phyloP scores from a whole-genome alignment of 495 filamentous ascomycete genomes.

The Hyaloscypha bicolor region DNA sequence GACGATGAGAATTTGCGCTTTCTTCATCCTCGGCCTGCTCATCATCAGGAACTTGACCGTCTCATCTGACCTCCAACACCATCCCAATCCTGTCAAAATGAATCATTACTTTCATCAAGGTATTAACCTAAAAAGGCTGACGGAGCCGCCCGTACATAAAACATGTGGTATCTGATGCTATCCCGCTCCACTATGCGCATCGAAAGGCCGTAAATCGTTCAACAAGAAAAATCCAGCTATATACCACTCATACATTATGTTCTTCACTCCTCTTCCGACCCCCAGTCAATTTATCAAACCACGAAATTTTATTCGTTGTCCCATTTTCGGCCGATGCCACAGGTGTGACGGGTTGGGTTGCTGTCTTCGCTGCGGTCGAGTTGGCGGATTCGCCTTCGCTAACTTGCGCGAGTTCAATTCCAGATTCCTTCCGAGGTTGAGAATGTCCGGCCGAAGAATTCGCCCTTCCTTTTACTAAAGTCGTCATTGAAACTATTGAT shows the following conservation, averaged over 20 bases:
- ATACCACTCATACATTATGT: not conserved
- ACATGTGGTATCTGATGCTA: no score
- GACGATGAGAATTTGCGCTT: constrained; percentile 68
- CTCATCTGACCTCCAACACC: constrained; percentile 59
- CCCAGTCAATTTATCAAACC: not conserved
- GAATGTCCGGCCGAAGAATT: not conserved
- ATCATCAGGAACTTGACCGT: constrained; percentile 62
- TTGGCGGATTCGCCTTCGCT: constrained; percentile 1
- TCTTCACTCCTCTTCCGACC: not conserved
- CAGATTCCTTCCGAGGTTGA: not conserved
- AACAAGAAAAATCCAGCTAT: not conserved
- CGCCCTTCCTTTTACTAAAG: not conserved
- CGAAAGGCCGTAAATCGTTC: not conserved
- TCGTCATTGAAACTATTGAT: not conserved
- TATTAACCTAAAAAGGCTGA: no score
- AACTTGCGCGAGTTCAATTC: not conserved
- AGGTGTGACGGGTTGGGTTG: not conserved
- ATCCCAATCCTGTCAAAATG: constrained; percentile 46
- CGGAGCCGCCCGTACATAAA: no score
- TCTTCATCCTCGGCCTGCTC: constrained; percentile 65
- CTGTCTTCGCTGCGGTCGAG: not conserved
- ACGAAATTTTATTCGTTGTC: not conserved
- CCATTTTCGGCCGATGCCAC: not conserved
- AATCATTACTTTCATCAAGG: no score
- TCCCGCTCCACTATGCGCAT: not conserved